These are phyloP conservation scores for Xylaria digitata DNA, from an alignment of 2,329 filamentous ascomycete genomes.

Conservation along the genomic window DNA sequence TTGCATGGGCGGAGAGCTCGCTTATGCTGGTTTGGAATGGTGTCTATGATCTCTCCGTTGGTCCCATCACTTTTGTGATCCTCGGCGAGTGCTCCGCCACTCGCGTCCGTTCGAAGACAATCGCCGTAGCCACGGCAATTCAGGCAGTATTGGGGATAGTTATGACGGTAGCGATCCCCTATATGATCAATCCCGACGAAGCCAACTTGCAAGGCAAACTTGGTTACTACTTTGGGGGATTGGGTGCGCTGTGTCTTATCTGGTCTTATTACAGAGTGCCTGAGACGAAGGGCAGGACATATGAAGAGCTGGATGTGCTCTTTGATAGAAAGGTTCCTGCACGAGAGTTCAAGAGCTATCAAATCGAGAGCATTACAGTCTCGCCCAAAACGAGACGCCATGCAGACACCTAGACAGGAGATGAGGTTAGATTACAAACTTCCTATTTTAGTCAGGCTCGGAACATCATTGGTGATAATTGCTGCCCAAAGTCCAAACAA, in stretches of 20 bases:
- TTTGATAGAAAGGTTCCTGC: conserved; percentile 50
- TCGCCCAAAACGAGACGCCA: conserved; percentile 28
- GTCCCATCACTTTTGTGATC: conserved; percentile 63
- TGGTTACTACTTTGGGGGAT: conserved; percentile 55
- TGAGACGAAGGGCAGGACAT: conserved; percentile 50
- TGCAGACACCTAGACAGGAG: neutral
- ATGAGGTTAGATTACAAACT: neutral
- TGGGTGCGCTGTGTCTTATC: conserved; percentile 52
- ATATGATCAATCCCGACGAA: conserved; percentile 58
- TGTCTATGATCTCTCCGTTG: conserved; percentile 64
- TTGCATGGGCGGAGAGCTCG: conserved; percentile 61
- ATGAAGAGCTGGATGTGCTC: conserved; percentile 50
- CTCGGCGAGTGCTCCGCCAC: conserved; percentile 64
- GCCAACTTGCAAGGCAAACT: conserved; percentile 58
- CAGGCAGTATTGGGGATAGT: conserved; percentile 56
- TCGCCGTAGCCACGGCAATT: conserved; percentile 57
- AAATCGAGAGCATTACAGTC: conserved; percentile 39
- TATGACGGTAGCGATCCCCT: conserved; percentile 58
- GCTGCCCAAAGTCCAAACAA: conserved; percentile 24
- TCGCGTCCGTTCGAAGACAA: conserved; percentile 58
- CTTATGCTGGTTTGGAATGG: conserved; percentile 64
- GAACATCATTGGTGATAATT: conserved; percentile 7
- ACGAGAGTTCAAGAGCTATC: conserved; percentile 49
- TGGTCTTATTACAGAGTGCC: conserved; percentile 53
- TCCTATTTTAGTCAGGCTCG: neutral